Base-by-base conservation (phyloP, 1,284 basidiomycete species). In the Irpex lacteus region DNA sequence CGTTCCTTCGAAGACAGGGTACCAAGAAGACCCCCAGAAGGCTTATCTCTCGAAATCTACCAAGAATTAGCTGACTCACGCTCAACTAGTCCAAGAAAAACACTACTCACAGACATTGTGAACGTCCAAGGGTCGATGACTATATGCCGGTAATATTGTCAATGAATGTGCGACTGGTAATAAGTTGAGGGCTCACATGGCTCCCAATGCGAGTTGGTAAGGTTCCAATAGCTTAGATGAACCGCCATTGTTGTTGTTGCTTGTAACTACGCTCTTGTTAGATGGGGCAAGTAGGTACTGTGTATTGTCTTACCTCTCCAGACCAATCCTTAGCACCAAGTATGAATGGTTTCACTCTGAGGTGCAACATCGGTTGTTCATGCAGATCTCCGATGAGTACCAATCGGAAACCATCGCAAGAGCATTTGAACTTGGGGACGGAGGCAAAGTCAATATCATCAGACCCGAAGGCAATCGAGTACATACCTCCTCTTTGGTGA, bases 161-260 rank as follows among this genome's bases (percentile, higher is more conserved):
- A 47, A 8, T 26, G 6, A 13, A 9, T 34, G 3, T 18, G 19
- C 15, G 47, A 53, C 9, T 50, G 36, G 3, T 49, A 53, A 62
- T 57, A 32, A 26, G 26, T 26, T 26, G 34, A 52, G 18, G 8
- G 77, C 87, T 67, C 72, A 91, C 89, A 79, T n/a, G 98, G 98
- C 77, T 99, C 98, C 95, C 98, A 99, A 73, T 99, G 96, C 57
- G 98, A 99, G 73, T 98, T 97, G 34, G 92, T 91, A 62, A 99
- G 79, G 77, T 99, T 99, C 93, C 95, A 99, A 74, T 98, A 99
- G 69, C 91, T 95, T 74, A 98, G 91, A 62, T 91, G 88, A 2
- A 88, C 89, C 18, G 89, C 89, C 68, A 98, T 80, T 0, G 91
- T 90, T 0, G 90, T 93, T 3, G 88, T 89, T 7, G 94, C 90